A percentile compares a stretch with the other conserved stretches of the same genome.
Conservation (phyloP, 1,284 basidiomycete species). For the Heterobasidion irregulare region DNA sequence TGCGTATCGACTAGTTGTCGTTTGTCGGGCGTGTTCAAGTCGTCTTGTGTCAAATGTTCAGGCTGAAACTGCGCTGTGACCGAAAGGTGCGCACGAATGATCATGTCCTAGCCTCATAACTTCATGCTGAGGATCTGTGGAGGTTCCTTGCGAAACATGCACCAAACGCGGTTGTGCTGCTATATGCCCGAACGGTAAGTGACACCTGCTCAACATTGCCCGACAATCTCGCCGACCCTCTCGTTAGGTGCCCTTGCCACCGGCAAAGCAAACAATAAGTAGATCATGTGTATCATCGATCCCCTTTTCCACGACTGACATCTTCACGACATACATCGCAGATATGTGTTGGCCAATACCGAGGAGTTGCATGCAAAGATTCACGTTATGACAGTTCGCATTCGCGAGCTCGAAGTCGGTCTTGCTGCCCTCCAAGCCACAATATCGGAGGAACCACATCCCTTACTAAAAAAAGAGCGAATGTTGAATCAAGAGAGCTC, state of each 20-base stretch:
- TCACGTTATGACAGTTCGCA: constrained; percentile 41
- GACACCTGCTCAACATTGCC: background rate
- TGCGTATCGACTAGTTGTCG: constrained; percentile 16
- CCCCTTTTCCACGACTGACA: background rate
- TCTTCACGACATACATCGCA: constrained; percentile 12
- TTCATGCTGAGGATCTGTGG: background rate
- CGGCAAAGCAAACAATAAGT: constrained; percentile 35
- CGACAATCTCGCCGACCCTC: background rate
- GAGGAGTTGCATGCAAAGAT: constrained; percentile 61
- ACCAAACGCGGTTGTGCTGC: constrained; percentile 58
- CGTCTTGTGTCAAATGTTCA: constrained; percentile 11
- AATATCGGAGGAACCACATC: constrained; percentile 37
- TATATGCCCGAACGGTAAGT: constrained; percentile 61
- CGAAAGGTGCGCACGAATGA: constrained; percentile 37
- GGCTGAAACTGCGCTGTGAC: constrained; percentile 68
- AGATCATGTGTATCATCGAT: background rate
- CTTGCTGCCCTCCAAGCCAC: constrained; percentile 38
- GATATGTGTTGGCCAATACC: constrained; percentile 54
- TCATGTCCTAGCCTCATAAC: constrained; percentile 1
- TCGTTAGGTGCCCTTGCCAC: constrained; percentile 44
- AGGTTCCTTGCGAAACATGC: constrained; percentile 70
- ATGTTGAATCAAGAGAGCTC: constrained; percentile 8
- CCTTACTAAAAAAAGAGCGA: constrained; percentile 26
- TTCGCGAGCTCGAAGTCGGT: constrained; percentile 50
- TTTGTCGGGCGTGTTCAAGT: background rate